Conservation (phyloP, 345 rosid genomes). For the Eucalyptus dawsonii region DNA sequence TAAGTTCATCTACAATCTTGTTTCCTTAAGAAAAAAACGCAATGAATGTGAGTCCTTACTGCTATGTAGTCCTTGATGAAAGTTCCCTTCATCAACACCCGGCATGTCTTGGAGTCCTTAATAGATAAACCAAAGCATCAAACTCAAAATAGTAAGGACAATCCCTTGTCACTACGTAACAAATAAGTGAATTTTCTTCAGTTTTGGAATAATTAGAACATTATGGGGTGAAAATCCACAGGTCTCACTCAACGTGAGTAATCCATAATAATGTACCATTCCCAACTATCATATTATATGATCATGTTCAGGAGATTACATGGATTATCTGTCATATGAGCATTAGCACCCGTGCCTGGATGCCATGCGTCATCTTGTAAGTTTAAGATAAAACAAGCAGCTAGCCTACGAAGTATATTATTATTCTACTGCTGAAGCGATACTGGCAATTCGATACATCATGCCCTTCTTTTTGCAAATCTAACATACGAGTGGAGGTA, state of each 20-base stretch:
- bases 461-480: too few relatives aligned
- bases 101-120: not conserved
- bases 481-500: too few relatives aligned
- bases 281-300: not conserved
- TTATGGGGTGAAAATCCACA: not conserved
- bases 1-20: not conserved
- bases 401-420: too few relatives aligned
- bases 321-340: too few relatives aligned
- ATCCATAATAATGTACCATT: not conserved
- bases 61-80: not conserved
- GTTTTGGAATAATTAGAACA: not conserved
- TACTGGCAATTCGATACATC: too few relatives aligned
- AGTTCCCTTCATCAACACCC: not conserved
- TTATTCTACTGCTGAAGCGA: too few relatives aligned
- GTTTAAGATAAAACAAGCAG: too few relatives aligned
- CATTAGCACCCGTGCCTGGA: too few relatives aligned
- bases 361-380: too few relatives aligned
- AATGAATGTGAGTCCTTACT: too few relatives aligned
- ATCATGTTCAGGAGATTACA: not conserved
- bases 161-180: not conserved
- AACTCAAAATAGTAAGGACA: not conserved
- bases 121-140: not conserved
- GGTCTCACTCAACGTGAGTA: not conserved
- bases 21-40: not conserved
- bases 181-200: too few relatives aligned